Percentiles rank a stretch among this genome's conserved stretches.
Conservation (phyloP, 495 filamentous ascomycete genomes). For the Cercophora newfieldiana region DNA sequence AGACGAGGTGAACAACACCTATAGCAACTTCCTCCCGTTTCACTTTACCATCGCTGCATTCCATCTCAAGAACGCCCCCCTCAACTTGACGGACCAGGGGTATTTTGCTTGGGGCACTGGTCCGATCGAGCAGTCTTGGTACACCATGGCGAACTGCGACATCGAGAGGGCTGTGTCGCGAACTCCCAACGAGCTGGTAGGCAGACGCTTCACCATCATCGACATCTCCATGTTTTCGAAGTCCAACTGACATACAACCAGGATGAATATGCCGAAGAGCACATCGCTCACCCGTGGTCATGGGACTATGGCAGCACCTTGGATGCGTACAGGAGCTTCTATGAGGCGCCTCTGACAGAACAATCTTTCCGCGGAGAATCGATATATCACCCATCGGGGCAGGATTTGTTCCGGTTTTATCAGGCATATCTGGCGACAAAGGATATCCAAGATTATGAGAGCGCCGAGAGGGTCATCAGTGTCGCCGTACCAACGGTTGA, state of each 20-base stretch:
- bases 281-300: slow-evolving; percentile 9
- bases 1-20: neutral
- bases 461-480: neutral
- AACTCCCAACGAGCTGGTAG: slow-evolving; percentile 7
- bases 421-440: slow-evolving; percentile 11
- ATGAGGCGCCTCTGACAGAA: slow-evolving; percentile 1
- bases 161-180: neutral
- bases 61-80: slow-evolving; percentile 5
- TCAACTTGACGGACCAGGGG: neutral
- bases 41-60: slow-evolving; percentile 12
- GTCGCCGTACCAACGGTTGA: slow-evolving; percentile 1
- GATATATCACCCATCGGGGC: slow-evolving; percentile 3
- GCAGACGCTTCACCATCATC: no score
- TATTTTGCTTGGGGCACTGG: slow-evolving; percentile 1
- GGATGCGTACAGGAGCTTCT: neutral
- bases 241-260: neutral
- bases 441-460: slow-evolving; percentile 11
- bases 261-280: slow-evolving; percentile 5
- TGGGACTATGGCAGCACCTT: neutral
- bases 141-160: slow-evolving; percentile 12
- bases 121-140: slow-evolving; percentile 4
- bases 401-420: slow-evolving; percentile 13
- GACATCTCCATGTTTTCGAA: no score
- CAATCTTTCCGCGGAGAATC: neutral
- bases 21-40: slow-evolving; percentile 4